These are phyloP conservation scores for Cytospora paraplurivora DNA, from an alignment of 2,329 filamentous ascomycete species.

Conservation along the genomic window DNA sequence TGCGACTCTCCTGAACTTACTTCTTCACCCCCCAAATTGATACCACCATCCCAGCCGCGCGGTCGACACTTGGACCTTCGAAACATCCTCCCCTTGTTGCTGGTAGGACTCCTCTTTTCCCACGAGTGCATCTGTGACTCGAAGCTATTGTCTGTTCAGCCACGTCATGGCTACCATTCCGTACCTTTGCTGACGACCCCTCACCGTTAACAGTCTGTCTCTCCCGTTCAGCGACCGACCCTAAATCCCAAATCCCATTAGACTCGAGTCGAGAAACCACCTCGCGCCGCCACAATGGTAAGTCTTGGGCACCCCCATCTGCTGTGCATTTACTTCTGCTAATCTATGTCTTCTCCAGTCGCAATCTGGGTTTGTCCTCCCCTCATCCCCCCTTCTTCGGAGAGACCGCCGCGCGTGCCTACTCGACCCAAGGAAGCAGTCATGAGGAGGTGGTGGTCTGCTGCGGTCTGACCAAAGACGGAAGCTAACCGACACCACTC, in stretches of 20 bases:
- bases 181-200: constrained; percentile 27
- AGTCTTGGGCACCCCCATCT: neutral
- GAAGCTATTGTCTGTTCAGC: constrained; percentile 3
- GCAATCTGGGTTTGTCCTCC: constrained; percentile 66
- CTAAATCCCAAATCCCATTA: constrained; percentile 12
- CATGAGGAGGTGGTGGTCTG: neutral
- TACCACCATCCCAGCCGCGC: constrained; percentile 18
- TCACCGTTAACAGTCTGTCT: constrained; percentile 28
- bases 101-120: constrained; percentile 17
- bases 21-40: constrained; percentile 12
- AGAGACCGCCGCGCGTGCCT: constrained; percentile 7
- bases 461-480: neutral
- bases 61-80: constrained; percentile 16
- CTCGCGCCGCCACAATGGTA: constrained; percentile 26
- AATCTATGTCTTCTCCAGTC: constrained; percentile 47
- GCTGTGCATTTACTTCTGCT: constrained; percentile 3
- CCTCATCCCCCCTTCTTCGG: constrained; percentile 28
- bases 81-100: constrained; percentile 12
- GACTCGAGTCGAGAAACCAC: constrained; percentile 15
- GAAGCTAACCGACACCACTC: constrained; percentile 18
- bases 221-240: constrained; percentile 18
- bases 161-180: constrained; percentile 22
- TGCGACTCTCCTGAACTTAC: constrained; percentile 20
- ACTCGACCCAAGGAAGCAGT: neutral
- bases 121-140: neutral